A percentile compares a stretch with the other conserved stretches of the same genome.
phyloP scores from a whole-genome alignment of 2,329 filamentous ascomycete genomes.

The Arthrobotrys sinensis region DNA sequence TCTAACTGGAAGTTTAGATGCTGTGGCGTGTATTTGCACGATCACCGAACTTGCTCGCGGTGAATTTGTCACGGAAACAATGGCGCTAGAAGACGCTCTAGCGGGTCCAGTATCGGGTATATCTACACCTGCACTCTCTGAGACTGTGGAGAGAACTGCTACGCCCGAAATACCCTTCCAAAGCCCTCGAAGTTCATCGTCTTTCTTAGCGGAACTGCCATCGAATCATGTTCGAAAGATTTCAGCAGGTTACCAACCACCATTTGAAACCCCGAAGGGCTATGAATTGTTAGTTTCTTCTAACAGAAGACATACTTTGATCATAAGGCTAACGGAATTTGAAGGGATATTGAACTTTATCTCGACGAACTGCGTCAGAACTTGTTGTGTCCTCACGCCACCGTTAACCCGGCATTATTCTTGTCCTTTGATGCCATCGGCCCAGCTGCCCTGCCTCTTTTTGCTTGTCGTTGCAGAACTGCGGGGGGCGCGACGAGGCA shows the following conservation, averaged over 20 bases:
- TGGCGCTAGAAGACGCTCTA: conserved; percentile 50
- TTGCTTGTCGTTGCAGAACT: conserved; percentile 45
- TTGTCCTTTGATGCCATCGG: conserved; percentile 59
- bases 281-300: conserved; percentile 47
- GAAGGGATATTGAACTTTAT: conserved; percentile 51
- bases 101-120: conserved; percentile 28
- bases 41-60: conserved; percentile 50
- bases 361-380: conserved; percentile 46
- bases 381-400: conserved; percentile 47
- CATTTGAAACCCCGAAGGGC: conserved; percentile 34
- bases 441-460: conserved; percentile 42
- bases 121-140: conserved; percentile 27
- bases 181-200: conserved; percentile 44
- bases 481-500: conserved; percentile 24
- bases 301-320: not conserved
- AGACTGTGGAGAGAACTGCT: conserved; percentile 24
- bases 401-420: conserved; percentile 55
- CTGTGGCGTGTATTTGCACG: conserved; percentile 56
- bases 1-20: conserved; percentile 25
- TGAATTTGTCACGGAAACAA: conserved; percentile 53
- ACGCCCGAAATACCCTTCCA: conserved; percentile 12
- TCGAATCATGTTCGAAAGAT: conserved; percentile 54
- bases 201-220: conserved; percentile 34
- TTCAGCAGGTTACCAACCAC: conserved; percentile 27
- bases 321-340: not conserved